phyloP scores from a whole-genome alignment of 2,329 filamentous ascomycete species.

The Epichloe sp. region DNA sequence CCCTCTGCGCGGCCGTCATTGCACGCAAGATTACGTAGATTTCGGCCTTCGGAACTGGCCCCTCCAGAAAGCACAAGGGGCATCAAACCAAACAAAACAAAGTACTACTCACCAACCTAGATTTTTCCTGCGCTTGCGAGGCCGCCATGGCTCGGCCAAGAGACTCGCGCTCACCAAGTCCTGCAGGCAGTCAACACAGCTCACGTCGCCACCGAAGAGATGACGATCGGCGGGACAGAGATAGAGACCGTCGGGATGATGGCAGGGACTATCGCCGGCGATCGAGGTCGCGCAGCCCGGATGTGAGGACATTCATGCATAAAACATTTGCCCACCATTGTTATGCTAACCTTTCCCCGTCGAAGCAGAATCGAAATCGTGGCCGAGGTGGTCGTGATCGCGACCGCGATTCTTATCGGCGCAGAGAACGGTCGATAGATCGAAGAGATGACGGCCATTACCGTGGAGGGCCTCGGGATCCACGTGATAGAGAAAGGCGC shows the following conservation, averaged over 20 bases:
- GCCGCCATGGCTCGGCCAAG: constrained; percentile 48
- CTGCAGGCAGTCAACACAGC: constrained; percentile 73
- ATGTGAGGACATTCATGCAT: constrained; percentile 35
- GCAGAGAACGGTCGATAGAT: constrained; percentile 58
- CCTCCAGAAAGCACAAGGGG: background rate
- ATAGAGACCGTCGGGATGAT: constrained; percentile 36
- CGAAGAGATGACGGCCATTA: constrained; percentile 53
- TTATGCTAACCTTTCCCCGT: constrained; percentile 24
- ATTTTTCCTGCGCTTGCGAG: constrained; percentile 28
- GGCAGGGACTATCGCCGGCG: constrained; percentile 40
- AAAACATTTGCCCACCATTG: constrained; percentile 11
- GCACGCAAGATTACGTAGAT: background rate
- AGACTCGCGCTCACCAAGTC: constrained; percentile 79
- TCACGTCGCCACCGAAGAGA: constrained; percentile 55
- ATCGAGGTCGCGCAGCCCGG: constrained; percentile 48
- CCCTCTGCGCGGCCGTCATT: background rate
- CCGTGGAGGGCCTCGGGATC: constrained; percentile 46
- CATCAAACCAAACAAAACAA: constrained; percentile 10
- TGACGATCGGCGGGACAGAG: constrained; percentile 43
- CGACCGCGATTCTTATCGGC: constrained; percentile 45
- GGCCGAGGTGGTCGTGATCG: constrained; percentile 33
- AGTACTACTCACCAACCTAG: constrained; percentile 27
- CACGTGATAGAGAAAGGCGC: constrained; percentile 42
- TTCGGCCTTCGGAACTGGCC: no score
- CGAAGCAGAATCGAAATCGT: constrained; percentile 43